Conservation (phyloP, 2,329 filamentous ascomycete species). For the Tolypocladium nubicola region DNA sequence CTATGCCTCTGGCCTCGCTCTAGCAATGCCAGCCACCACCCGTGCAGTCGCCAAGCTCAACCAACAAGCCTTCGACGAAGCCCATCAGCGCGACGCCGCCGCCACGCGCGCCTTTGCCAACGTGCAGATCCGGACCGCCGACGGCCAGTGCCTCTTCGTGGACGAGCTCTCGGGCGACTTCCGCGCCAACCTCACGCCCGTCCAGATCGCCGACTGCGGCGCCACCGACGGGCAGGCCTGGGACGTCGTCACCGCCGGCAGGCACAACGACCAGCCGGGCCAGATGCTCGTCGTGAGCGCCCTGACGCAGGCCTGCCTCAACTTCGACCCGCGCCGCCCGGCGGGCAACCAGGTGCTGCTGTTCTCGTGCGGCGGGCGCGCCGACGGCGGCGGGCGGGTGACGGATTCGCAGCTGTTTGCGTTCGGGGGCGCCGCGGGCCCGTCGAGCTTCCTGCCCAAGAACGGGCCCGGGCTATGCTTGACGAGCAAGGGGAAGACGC, state of each 20-base stretch:
- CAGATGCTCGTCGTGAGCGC: slow-evolving; percentile 44
- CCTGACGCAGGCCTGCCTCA: slow-evolving; percentile 46
- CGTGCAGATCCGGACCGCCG: slow-evolving; percentile 32
- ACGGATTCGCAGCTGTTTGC: slow-evolving; percentile 42
- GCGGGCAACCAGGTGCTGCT: slow-evolving; percentile 36
- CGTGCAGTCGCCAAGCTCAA: slow-evolving; percentile 27
- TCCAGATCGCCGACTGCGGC: slow-evolving; percentile 33
- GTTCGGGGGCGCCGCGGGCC: slow-evolving; percentile 29
- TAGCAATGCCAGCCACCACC: not conserved
- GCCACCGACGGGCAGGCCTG: slow-evolving; percentile 31
- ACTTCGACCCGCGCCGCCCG: slow-evolving; percentile 31
- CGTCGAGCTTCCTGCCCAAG: slow-evolving; percentile 31
- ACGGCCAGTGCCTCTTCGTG: slow-evolving; percentile 34
- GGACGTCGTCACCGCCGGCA: slow-evolving; percentile 37
- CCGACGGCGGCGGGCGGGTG: slow-evolving; percentile 39
- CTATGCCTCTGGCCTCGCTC: not conserved
- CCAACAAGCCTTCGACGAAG: slow-evolving; percentile 30
- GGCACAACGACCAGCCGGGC: slow-evolving; percentile 36
- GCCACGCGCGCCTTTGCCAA: slow-evolving; percentile 33
- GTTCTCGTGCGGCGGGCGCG: slow-evolving; percentile 48
- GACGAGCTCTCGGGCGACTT: slow-evolving; percentile 37
- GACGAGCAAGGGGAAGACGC: not conserved
- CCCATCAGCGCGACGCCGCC: slow-evolving; percentile 31
- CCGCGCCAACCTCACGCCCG: slow-evolving; percentile 34
- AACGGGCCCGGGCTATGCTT: slow-evolving; percentile 38